These are phyloP conservation scores for Neurospora sp. DNA, from an alignment of 495 filamentous ascomycete species.

Conservation along the genomic window DNA sequence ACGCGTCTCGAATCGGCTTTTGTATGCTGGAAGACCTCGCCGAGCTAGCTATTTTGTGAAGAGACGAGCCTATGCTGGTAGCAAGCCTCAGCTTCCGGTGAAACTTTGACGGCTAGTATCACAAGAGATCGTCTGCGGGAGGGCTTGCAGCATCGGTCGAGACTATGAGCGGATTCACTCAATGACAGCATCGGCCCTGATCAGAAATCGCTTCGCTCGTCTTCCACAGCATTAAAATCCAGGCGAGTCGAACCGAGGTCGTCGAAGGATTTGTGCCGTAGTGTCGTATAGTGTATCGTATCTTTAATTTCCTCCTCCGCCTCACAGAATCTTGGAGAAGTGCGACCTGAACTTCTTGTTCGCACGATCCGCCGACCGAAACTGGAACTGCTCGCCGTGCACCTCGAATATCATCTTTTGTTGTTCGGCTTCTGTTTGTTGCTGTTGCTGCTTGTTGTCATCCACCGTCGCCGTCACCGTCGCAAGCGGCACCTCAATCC, in stretches of 20 bases:
- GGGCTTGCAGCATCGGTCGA: background rate
- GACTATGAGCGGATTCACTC: background rate
- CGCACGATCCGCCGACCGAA: conserved; percentile 69
- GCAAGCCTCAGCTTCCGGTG: background rate
- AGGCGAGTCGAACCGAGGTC: background rate
- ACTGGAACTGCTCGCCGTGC: conserved; percentile 78
- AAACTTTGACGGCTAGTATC: background rate
- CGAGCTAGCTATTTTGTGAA: background rate
- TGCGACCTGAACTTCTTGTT: conserved; percentile 84
- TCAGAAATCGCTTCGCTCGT: background rate
- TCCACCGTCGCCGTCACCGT: conserved; percentile 2
- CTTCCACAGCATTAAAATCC: no score
- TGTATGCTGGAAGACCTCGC: background rate
- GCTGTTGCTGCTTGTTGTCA: background rate
- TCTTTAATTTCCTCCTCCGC: background rate
- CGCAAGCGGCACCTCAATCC: conserved; percentile 55
- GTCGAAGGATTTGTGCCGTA: background rate
- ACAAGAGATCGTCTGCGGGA: background rate
- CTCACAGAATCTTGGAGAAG: conserved; percentile 57
- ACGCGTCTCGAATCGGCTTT: background rate
- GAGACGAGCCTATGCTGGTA: background rate
- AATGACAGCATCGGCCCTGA: background rate
- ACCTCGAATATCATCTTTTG: conserved; percentile 67
- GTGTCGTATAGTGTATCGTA: background rate
- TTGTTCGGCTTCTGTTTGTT: conserved; percentile 14